Evolutionary conservation across 768 basidiomycete species (phyloP).

Genomic region (Boletus barrowsii): DNA sequence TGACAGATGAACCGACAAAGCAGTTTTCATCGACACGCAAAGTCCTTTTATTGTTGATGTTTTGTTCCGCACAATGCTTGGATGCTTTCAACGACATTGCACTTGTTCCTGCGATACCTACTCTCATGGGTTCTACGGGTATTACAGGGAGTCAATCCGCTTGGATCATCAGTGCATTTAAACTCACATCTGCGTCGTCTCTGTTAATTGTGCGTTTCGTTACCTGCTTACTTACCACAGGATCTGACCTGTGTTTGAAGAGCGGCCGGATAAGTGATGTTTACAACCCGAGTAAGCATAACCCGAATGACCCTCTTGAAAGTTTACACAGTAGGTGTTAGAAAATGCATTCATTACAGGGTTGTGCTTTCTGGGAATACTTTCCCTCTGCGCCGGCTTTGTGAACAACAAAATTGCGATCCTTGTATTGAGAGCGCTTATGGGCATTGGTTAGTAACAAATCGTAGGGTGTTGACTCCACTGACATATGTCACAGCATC

Average conservation of each 20-base stretch:
- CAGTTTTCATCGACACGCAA: constrained; percentile 26
- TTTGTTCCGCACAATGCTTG: constrained; percentile 42
- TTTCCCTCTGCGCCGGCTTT: constrained; percentile 48
- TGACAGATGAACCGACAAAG: background rate
- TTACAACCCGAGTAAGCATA: constrained; percentile 30
- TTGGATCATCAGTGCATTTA: constrained; percentile 45
- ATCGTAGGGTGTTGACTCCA: background rate
- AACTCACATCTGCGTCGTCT: constrained; percentile 47
- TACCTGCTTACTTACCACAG: background rate
- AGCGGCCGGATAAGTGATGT: constrained; percentile 27
- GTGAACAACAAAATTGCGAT: constrained; percentile 43
- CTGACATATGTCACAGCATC: constrained; percentile 33
- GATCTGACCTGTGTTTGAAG: constrained; percentile 14
- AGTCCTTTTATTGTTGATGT: constrained; percentile 31
- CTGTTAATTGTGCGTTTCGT: constrained; percentile 20
- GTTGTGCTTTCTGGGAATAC: constrained; percentile 37
- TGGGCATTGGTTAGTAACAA: constrained; percentile 40
- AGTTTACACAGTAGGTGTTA: constrained; percentile 32
- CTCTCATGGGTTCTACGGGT: constrained; percentile 20
- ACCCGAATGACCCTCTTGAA: constrained; percentile 17
- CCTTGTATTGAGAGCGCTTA: constrained; percentile 49
- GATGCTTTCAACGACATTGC: constrained; percentile 45
- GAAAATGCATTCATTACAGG: constrained; percentile 44
- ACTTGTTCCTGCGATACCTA: constrained; percentile 39
- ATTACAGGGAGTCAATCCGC: constrained; percentile 10